Percentiles rank a stretch among this genome's conserved stretches.
phyloP scores from a whole-genome alignment of 139 green algal species.

The Tetraselmis chui region DNA sequence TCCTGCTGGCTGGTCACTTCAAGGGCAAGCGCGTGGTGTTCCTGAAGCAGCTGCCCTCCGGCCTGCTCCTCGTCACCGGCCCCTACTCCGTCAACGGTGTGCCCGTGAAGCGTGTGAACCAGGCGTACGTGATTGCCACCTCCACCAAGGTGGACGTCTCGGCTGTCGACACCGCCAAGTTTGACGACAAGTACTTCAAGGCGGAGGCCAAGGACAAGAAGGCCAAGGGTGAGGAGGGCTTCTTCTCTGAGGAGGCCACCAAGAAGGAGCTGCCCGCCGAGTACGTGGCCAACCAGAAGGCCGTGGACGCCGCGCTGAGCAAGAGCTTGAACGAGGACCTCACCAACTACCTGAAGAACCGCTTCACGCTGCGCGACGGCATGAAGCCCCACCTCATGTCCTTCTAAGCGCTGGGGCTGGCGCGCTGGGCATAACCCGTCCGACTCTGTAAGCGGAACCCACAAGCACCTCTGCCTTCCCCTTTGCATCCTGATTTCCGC shows the following conservation, averaged over 20 bases:
- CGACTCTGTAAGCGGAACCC: too few relatives aligned
- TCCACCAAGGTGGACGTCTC: constrained; percentile 80
- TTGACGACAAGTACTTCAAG: constrained; percentile 92
- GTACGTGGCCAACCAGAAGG: constrained; percentile 90
- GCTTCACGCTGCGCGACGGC: constrained; percentile 84
- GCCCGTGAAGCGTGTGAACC: constrained; percentile 88
- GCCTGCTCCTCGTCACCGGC: constrained; percentile 91
- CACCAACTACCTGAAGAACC: constrained; percentile 83
- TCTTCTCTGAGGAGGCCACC: constrained; percentile 20
- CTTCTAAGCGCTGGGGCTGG: constrained; percentile 89
- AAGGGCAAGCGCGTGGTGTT: constrained; percentile 98
- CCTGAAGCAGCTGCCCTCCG: constrained; percentile 88
- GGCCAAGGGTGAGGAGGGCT: constrained; percentile 21
- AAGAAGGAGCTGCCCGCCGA: constrained; percentile 77
- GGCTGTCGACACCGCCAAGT: constrained; percentile 74
- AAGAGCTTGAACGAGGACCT: constrained; percentile 50
- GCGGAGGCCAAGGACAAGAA: constrained; percentile 64
- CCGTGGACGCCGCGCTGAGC: constrained; percentile 58
- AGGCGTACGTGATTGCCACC: constrained; percentile 96
- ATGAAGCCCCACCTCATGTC: constrained; percentile 96
- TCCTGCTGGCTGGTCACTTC: constrained; percentile 93
- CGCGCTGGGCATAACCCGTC: too few relatives aligned
- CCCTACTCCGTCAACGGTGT: constrained; percentile 98
- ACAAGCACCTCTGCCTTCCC: too few relatives aligned
- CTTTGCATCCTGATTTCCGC: too few relatives aligned